A percentile compares a stretch with the other conserved stretches of the same genome.
Conservation (phyloP, 1,284 basidiomycete genomes). For the Termitomyces sp. region DNA sequence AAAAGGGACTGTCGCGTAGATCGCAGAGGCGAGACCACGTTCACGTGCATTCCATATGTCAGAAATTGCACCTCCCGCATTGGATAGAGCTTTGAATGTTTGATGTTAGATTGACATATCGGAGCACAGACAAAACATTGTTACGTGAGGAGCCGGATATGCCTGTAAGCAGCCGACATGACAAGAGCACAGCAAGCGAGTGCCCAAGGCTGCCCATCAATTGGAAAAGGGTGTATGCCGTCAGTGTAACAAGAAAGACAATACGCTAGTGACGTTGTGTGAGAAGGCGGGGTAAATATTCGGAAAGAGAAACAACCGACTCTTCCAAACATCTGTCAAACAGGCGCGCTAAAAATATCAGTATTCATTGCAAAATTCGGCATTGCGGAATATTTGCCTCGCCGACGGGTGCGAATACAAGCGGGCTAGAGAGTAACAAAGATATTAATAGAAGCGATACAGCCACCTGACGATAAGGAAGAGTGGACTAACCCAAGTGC, state of each 20-base stretch:
- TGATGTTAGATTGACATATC: constrained; percentile 10
- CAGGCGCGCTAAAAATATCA: background rate
- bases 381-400: constrained; percentile 37
- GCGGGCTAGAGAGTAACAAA: constrained; percentile 34
- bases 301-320: constrained; percentile 10
- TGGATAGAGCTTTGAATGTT: constrained; percentile 44
- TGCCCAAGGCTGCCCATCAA: constrained; percentile 58
- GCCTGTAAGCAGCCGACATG: constrained; percentile 55
- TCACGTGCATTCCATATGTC: constrained; percentile 59
- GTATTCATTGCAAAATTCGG: background rate
- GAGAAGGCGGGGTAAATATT: background rate
- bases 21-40: constrained; percentile 52
- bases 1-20: constrained; percentile 68
- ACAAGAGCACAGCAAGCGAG: constrained; percentile 56
- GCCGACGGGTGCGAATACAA: constrained; percentile 60
- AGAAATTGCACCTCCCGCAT: constrained; percentile 55
- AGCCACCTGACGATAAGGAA: background rate
- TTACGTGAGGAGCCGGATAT: constrained; percentile 56
- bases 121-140: background rate
- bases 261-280: constrained; percentile 51
- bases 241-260: constrained; percentile 54
- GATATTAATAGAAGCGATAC: constrained; percentile 5
- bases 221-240: constrained; percentile 58
- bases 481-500: constrained; percentile 33
- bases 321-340: constrained; percentile 22